Evolutionary conservation across 2,329 filamentous ascomycete genomes (phyloP).

Genomic region (Colletotrichum sp.): DNA sequence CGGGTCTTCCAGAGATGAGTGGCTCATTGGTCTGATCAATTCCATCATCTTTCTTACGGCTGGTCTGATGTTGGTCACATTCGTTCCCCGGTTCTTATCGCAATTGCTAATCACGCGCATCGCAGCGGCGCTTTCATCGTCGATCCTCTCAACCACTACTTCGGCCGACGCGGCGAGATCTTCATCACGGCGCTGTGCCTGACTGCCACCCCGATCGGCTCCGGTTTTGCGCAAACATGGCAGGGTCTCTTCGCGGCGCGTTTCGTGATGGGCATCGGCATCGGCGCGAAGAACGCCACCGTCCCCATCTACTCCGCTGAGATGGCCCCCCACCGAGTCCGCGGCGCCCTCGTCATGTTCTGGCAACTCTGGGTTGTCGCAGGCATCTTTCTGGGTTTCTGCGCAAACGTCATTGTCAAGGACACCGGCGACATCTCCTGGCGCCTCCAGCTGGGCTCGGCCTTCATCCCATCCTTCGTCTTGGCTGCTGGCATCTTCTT

Average conservation of each 20-base stretch:
- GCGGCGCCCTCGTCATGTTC: slow-evolving; percentile 80
- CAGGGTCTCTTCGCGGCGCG: slow-evolving; percentile 69
- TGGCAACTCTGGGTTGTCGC: slow-evolving; percentile 32
- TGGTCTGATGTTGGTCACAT: background rate
- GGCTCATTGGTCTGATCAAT: slow-evolving; percentile 67
- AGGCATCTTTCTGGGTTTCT: slow-evolving; percentile 54
- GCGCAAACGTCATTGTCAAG: slow-evolving; percentile 57
- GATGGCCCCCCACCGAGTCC: slow-evolving; percentile 68
- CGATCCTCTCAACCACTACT: slow-evolving; percentile 66
- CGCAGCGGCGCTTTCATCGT: slow-evolving; percentile 68
- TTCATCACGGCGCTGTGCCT: slow-evolving; percentile 68
- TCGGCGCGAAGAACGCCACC: slow-evolving; percentile 68
- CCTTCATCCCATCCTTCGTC: slow-evolving; percentile 59
- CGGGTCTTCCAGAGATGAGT: slow-evolving; percentile 40
- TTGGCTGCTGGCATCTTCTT: slow-evolving; percentile 59
- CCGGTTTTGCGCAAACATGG: slow-evolving; percentile 66
- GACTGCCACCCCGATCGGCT: slow-evolving; percentile 63
- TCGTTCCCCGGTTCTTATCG: background rate
- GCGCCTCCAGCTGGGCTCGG: slow-evolving; percentile 67
- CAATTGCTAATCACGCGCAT: background rate
- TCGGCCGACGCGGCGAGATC: slow-evolving; percentile 71
- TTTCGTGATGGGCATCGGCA: slow-evolving; percentile 71
- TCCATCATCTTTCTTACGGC: slow-evolving; percentile 32
- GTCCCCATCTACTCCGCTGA: slow-evolving; percentile 79
- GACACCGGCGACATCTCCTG: slow-evolving; percentile 58